Evolutionary conservation across 331 rosid species (phyloP).

Genomic region (Pyracantha coccinea): DNA sequence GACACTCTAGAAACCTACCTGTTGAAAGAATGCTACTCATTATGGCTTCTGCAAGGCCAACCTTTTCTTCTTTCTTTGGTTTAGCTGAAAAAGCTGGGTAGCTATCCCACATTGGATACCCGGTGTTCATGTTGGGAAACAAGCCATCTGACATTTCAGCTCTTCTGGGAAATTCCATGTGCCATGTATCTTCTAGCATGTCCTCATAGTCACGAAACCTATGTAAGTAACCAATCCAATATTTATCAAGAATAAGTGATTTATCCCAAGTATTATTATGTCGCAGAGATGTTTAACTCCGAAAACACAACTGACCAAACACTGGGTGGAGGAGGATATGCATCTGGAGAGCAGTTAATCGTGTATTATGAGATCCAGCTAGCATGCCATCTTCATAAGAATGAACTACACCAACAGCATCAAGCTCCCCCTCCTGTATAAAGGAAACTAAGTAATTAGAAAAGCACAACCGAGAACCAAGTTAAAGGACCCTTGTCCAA

Average conservation of each 20-base stretch:
- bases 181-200: slow-evolving; percentile 92
- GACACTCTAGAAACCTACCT: slow-evolving; percentile 29
- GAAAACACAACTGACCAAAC: slow-evolving; percentile 51
- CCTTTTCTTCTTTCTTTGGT: slow-evolving; percentile 88
- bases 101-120: slow-evolving; percentile 80
- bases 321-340: slow-evolving; percentile 92
- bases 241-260: neutral
- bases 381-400: slow-evolving; percentile 69
- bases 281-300: slow-evolving; percentile 10
- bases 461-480: slow-evolving; percentile 13
- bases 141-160: slow-evolving; percentile 63
- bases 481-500: neutral
- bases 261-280: neutral
- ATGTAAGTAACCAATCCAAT: neutral
- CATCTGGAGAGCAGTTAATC: slow-evolving; percentile 89
- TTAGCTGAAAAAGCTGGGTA: slow-evolving; percentile 64
- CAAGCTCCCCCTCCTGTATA: slow-evolving; percentile 75
- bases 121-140: slow-evolving; percentile 58
- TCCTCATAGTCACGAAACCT: slow-evolving; percentile 91
- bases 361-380: slow-evolving; percentile 78
- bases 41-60: slow-evolving; percentile 93
- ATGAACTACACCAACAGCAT: slow-evolving; percentile 67
- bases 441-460: slow-evolving; percentile 16
- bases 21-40: slow-evolving; percentile 84
- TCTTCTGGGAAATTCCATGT: slow-evolving; percentile 71